Percentiles rank a stretch among this genome's conserved stretches.
Evolutionary conservation across 208 protist species (phyloP).

Genomic region (Sergeia podlipaevii): DNA sequence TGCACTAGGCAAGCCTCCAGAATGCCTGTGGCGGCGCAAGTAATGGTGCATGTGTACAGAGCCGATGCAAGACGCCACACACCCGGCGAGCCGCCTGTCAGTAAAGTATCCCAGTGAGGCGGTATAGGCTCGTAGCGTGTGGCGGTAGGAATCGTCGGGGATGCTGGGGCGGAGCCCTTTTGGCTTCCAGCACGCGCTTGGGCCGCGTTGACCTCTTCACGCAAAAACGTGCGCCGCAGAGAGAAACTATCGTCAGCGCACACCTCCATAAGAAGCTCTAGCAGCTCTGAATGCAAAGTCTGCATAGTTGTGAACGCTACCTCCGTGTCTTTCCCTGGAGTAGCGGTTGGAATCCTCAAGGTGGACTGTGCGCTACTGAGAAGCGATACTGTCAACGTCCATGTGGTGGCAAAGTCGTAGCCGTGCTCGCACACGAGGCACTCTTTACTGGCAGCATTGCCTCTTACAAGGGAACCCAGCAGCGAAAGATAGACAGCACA

Average conservation of each 20-base stretch:
- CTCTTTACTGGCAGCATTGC: conserved; percentile 36
- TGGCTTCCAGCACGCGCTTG: conserved; percentile 1
- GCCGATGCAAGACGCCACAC: conserved; percentile 68
- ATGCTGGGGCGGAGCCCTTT: neutral
- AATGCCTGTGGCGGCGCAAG: conserved; percentile 20
- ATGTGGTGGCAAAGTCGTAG: conserved; percentile 30
- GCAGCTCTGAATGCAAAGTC: conserved; percentile 58
- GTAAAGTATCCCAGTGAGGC: conserved; percentile 54
- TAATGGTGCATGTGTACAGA: conserved; percentile 47
- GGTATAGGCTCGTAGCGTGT: conserved; percentile 59
- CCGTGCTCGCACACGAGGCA: conserved; percentile 24
- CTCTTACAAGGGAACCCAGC: conserved; percentile 34
- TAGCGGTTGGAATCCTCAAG: conserved; percentile 28
- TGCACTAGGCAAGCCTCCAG: conserved; percentile 46
- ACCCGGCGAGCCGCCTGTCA: conserved; percentile 34
- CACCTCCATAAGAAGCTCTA: conserved; percentile 67
- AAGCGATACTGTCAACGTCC: conserved; percentile 30
- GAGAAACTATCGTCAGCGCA: conserved; percentile 67
- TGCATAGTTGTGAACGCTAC: conserved; percentile 30
- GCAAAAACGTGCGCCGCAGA: conserved; percentile 30
- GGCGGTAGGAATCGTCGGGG: neutral
- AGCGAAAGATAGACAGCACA: conserved; percentile 51
- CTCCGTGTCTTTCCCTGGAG: conserved; percentile 18
- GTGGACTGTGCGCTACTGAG: conserved; percentile 28
- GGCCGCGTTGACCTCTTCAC: conserved; percentile 13